Evolutionary conservation across 495 filamentous ascomycete species (phyloP), one percentile per base, ranked within the genome.

Genomic region (Penicillium canescens): DNA sequence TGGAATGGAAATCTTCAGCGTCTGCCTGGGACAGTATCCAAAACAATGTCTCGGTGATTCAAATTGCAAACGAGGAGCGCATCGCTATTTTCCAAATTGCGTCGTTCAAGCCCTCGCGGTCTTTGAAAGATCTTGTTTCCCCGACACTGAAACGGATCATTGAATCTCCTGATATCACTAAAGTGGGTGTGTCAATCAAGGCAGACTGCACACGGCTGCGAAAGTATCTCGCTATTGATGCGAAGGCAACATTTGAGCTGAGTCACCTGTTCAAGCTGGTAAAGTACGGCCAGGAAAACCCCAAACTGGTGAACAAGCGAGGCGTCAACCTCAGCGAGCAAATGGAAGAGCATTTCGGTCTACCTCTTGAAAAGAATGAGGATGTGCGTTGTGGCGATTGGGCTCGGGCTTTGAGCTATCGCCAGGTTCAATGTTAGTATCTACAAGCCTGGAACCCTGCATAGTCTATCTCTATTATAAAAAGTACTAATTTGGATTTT

Each of bases 71-170:
- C 52, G 78, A 86, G 56, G 82, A 85, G 44, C 86, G 88, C n/a
- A 86, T 96, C 46, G 89, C 79, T 0, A 75, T 96, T 3, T 92
- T 95, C 61, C 92, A 96, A 54, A 67, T 96, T 37, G 85, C 89
- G 24, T 65, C 79, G 8, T 90, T 81, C 63, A 64, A 72, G 16
- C 74, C 76, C 6, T 72, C 54, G 10, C 71, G 69, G n/a, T 58
- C 48, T 6, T 44, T 66, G 4, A 66, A 80, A 2, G 76, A 83
- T 14, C 67, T 93, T n/a, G 79, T 92, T 14, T 69, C 88, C 1
- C 88, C 90, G 1, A 77, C 83, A 1, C 76, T 96, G 21, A 83
- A 79, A 55, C 69, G 75, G 42, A 78, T 96, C 42, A 76, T 96
- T 63, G 88, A 95, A 64, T 82, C 84, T 46, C 67, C 84, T 0